phyloP scores from a whole-genome alignment of 108 stramenopile species.

The Cyclotella atomus region DNA sequence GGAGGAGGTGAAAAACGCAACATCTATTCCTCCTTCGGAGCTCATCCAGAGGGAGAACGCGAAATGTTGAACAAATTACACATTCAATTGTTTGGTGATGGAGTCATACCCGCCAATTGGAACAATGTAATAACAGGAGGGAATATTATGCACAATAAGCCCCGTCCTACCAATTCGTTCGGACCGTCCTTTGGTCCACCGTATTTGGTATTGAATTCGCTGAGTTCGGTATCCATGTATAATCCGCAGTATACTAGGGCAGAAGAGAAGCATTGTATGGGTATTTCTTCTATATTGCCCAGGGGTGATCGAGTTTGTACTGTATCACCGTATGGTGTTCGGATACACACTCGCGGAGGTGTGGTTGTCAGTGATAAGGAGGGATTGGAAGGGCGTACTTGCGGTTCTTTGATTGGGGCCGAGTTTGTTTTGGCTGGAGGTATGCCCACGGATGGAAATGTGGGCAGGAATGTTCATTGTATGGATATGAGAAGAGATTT shows the following conservation, averaged over 20 bases:
- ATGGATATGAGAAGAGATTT: constrained; percentile 75
- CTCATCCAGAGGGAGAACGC: constrained; percentile 70
- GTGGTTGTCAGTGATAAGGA: constrained; percentile 54
- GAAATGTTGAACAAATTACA: constrained; percentile 54
- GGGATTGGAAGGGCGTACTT: constrained; percentile 57
- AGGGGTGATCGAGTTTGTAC: constrained; percentile 56
- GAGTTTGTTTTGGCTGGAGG: constrained; percentile 69
- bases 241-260: constrained; percentile 11
- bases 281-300: constrained; percentile 55
- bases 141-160: constrained; percentile 23
- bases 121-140: not conserved
- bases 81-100: constrained; percentile 55
- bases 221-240: not conserved
- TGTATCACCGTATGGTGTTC: constrained; percentile 70
- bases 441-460: constrained; percentile 26
- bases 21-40: constrained; percentile 74
- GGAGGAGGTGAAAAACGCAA: not conserved
- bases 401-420: constrained; percentile 17
- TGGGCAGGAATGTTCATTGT: constrained; percentile 55
- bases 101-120: not conserved
- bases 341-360: constrained; percentile 77
- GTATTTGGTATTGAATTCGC: constrained; percentile 6
- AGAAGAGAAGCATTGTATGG: constrained; percentile 48
- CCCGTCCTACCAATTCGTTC: constrained; percentile 67
- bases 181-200: constrained; percentile 58